Evolutionary conservation across 2,329 filamentous ascomycete species (phyloP), one percentile per base, ranked within the genome.

Genomic region (Diaporthe vaccinii): DNA sequence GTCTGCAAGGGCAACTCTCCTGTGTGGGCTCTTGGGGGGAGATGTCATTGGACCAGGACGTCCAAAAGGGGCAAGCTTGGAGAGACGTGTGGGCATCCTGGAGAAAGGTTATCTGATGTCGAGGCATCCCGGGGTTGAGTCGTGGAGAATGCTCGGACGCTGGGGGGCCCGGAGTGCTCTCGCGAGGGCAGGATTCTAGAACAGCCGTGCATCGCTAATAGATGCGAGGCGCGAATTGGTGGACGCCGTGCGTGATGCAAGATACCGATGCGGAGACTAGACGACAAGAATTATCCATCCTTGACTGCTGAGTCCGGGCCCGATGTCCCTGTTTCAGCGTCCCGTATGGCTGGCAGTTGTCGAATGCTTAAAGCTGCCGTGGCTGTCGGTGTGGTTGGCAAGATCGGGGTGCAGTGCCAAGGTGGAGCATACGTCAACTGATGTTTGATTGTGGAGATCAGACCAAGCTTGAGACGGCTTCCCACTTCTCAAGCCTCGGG

Each of bases 391-490:
- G 59, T 62, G 59, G 25, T 28, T 28, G 39, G 59, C 36, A 39
- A 31, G 28, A 12, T 68, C 44, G 22, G 28, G 28, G 20, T 51
- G 62, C 44, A 68, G 28, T 53, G 62, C 62, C 62, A 68, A 68
- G 62, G 44, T 68, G 62, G 62, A 68, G 62, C 62, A 36, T 68
- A 68, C 62, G 62, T 53, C 62, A 68, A 53, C 62, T 68, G 62
- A 68, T 68, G 62, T 68, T 68, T 68, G 62, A 68, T 25, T 68
- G 44, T 51, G 62, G 62, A 68, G 62, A 68, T 68, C 62, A 68
- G 62, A 68, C 62, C 46, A 25, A 51, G 44, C 62, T 68, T 68
- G 62, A 68, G 62, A 68, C 62, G 62, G 62, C 53, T 53, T 68
- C 46, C 62, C 44, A 51, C 62, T 39, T 53, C 44, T 53, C 46